Percentiles rank a stretch among this genome's conserved stretches.
Conservation (phyloP, 1,284 basidiomycete species). For the Trametes pubescens region DNA sequence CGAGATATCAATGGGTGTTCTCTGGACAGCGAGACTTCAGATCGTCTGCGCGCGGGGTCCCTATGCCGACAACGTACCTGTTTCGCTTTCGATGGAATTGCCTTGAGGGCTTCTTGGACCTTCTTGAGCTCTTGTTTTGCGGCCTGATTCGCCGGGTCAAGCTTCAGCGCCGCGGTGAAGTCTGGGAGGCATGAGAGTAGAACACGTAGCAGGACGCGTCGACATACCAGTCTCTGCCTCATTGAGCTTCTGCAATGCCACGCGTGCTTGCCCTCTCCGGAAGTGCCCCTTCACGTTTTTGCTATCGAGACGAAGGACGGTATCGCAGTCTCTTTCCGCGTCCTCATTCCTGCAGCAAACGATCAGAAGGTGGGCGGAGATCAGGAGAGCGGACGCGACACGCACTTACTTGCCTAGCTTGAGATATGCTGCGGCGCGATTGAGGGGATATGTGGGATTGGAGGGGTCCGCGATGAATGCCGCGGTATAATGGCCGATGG, state of each 20-base stretch:
- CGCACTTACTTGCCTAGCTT: slow-evolving; percentile 83
- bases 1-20: slow-evolving; percentile 30
- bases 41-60: background rate
- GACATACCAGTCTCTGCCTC: slow-evolving; percentile 66
- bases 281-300: slow-evolving; percentile 78
- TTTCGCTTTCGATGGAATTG: slow-evolving; percentile 41
- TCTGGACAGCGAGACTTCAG: slow-evolving; percentile 20
- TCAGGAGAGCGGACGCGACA: slow-evolving; percentile 11
- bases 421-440: slow-evolving; percentile 84
- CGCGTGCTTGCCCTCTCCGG: slow-evolving; percentile 73
- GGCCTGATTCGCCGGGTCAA: slow-evolving; percentile 68
- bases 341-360: slow-evolving; percentile 65
- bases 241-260: slow-evolving; percentile 55
- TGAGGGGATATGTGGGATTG: slow-evolving; percentile 76
- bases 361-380: slow-evolving; percentile 19
- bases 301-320: slow-evolving; percentile 58
- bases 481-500: slow-evolving; percentile 74
- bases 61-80: slow-evolving; percentile 33
- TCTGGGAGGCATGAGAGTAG: slow-evolving; percentile 47
- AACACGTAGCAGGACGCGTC: background rate
- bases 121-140: slow-evolving; percentile 63
- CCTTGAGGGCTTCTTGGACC: slow-evolving; percentile 49
- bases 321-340: slow-evolving; percentile 76
- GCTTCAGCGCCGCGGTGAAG: slow-evolving; percentile 57
- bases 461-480: slow-evolving; percentile 71